Base-by-base conservation (phyloP, 1,139 yeast species). In the Hyphopichia khmerensis region DNA sequence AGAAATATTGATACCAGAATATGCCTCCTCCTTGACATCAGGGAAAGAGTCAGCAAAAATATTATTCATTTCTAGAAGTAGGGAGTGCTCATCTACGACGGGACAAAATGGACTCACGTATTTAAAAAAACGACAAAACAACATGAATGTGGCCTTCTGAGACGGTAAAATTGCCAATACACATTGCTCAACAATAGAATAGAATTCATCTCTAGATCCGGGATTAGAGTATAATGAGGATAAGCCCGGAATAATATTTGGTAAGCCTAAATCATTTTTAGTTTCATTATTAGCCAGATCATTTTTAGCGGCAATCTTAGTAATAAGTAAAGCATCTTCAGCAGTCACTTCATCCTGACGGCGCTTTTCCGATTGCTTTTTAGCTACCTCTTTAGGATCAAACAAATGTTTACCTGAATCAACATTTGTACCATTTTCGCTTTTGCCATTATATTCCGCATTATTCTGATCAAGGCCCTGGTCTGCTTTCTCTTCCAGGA, bases 101-200 rank as follows among this genome's bases (percentile, higher is more conserved):
- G 75, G 72, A 11, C 70, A 55, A 40, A 72, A 69, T 2, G 76
- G 76, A 39, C 59, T 58, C 14, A 69, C 75, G 53, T 64, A 71
- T 45, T 67, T 68, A 57, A 70, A 71, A 48, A 58, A 72, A 17
- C 70, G 58, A 40, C 61, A 57, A 40, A 67, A 60, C n/a, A 72
- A 54, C 43, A 65, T 54, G 33, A 60, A 55, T 35, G 62, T 44
- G 37, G 55, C 64, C 10, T 52, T 47, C 36, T 64, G 62, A 32
- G 52, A 49, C 0, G 79, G 79, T 16, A 73, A 52, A 1, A 69
- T 53, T 35, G 56, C 51, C 14, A 67, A 38, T 2, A 68, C 54
- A 3, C 63, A 61, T 17, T 55, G 49, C 45, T 62, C 67, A 1
- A 67, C 68, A n/a, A 64, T 43, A 9, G 49, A 44, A 47, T 61